Evolutionary conservation across 202 grass and related monocot species (phyloP), one percentile per base, ranked within the genome.

Genomic region (Panicum hallii): DNA sequence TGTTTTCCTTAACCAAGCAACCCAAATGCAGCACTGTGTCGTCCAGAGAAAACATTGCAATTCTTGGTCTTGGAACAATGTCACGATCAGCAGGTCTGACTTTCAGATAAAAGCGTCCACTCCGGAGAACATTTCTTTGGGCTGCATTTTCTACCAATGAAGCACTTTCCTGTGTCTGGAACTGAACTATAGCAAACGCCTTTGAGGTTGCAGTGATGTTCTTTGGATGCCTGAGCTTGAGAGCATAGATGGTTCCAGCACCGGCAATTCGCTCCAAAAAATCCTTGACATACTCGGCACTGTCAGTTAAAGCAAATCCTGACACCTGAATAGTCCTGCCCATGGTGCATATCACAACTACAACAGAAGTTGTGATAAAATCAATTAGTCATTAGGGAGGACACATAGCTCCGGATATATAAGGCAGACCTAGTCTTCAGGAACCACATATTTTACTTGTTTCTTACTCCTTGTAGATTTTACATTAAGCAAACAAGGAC

Each of bases 151-250:
- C 46, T 60, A 98, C 84, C 63, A 80, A 50, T 75, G 69, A 61
- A 73, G 85, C 92, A 80, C 86, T 47, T 83, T 36, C 76, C 55
- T 80, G 88, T 44, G 69, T 74, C 63, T 85, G n/a, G 63, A 98
- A 98, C 87, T 98, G 95, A 87, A 98, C 90, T 28, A 98, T 64
- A 20, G 79, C 92, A 85, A 74, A 91, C 12, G 85, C 73, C 83
- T 12, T 95, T 69, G 95, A 93, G 60, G 36, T 93, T 84, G 30
- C 9, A 70, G 77, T 72, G 26, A 69, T 13, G 6, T 26, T 63
- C 87, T 22, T 95, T 38, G 92, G 91, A 74, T 50, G 84, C 83
- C 92, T 84, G 55, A 97, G 85, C 82, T 97, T 97, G 63, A 94
- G 26, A 41, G 92, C 95, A 77, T 32, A 74, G 75, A 98, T 74